These are phyloP conservation scores for Ormosia emarginata DNA, from an alignment of 306 rosid genomes.

Conservation along the genomic window DNA sequence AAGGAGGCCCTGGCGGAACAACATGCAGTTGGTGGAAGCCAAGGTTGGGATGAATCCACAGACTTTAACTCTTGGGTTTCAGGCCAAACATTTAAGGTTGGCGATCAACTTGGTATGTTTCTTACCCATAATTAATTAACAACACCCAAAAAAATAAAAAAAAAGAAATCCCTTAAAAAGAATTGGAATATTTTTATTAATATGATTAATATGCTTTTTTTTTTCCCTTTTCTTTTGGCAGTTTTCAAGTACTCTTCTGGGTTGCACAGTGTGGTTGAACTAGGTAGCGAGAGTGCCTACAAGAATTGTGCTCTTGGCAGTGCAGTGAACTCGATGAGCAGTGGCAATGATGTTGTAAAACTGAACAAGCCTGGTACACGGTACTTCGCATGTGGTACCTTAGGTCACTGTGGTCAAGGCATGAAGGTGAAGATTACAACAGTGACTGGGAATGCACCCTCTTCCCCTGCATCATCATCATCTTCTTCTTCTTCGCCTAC, in stretches of 20 bases:
- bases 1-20: constrained; percentile 42
- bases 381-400: constrained; percentile 76
- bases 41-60: constrained; percentile 73
- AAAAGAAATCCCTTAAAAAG: background rate
- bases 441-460: constrained; percentile 41
- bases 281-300: constrained; percentile 56
- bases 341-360: constrained; percentile 51
- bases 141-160: background rate
- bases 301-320: constrained; percentile 56
- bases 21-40: constrained; percentile 73
- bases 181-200: background rate
- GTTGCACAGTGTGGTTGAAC: constrained; percentile 63
- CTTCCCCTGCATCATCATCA: constrained; percentile 43
- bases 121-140: background rate
- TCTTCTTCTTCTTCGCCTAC: constrained; percentile 28
- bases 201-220: background rate
- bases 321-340: constrained; percentile 45
- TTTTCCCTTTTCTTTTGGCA: background rate
- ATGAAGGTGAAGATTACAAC: constrained; percentile 67
- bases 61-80: constrained; percentile 69
- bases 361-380: constrained; percentile 54
- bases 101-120: constrained; percentile 73
- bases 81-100: constrained; percentile 56
- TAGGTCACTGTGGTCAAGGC: constrained; percentile 68
- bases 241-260: constrained; percentile 75